These are phyloP conservation scores for Nemania sp. DNA, from an alignment of 2,329 filamentous ascomycete genomes.

Conservation along the genomic window DNA sequence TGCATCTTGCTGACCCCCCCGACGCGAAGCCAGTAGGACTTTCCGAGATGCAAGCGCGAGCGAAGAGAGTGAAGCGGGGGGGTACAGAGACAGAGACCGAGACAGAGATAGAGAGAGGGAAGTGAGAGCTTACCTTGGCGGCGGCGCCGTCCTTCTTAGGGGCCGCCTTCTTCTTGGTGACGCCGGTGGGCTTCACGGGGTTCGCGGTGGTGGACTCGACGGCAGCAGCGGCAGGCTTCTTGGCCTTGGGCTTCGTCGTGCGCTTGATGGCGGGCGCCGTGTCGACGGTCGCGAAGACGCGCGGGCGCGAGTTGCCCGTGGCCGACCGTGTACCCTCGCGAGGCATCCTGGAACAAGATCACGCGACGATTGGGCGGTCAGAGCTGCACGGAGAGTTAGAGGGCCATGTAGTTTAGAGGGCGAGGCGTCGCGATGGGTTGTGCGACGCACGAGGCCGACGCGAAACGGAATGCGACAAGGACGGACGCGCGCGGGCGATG, in stretches of 20 bases:
- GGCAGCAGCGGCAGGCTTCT: slow-evolving; percentile 29
- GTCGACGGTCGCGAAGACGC: slow-evolving; percentile 55
- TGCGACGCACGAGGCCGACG: slow-evolving; percentile 34
- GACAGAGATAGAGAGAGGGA: background rate
- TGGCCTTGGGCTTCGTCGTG: slow-evolving; percentile 41
- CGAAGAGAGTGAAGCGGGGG: too few relatives aligned
- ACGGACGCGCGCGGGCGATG: background rate
- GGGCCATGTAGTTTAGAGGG: slow-evolving; percentile 24
- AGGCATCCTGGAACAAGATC: slow-evolving; percentile 50
- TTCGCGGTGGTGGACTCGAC: slow-evolving; percentile 30
- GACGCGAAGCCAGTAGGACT: background rate
- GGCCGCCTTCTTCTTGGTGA: slow-evolving; percentile 41
- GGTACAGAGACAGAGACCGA: too few relatives aligned
- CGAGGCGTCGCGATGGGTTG: slow-evolving; percentile 8
- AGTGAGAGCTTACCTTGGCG: slow-evolving; percentile 36
- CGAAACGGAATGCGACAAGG: slow-evolving; percentile 40
- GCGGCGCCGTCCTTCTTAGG: slow-evolving; percentile 41
- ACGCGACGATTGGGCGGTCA: slow-evolving; percentile 12
- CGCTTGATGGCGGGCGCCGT: slow-evolving; percentile 52
- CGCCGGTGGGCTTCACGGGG: slow-evolving; percentile 39
- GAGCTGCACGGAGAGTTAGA: slow-evolving; percentile 36
- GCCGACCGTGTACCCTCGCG: slow-evolving; percentile 57
- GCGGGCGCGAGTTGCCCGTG: slow-evolving; percentile 58
- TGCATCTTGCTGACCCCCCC: background rate
- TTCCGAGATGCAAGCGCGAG: background rate